Base-by-base conservation (phyloP, 208 protist species). In the Porcisia deanei region DNA sequence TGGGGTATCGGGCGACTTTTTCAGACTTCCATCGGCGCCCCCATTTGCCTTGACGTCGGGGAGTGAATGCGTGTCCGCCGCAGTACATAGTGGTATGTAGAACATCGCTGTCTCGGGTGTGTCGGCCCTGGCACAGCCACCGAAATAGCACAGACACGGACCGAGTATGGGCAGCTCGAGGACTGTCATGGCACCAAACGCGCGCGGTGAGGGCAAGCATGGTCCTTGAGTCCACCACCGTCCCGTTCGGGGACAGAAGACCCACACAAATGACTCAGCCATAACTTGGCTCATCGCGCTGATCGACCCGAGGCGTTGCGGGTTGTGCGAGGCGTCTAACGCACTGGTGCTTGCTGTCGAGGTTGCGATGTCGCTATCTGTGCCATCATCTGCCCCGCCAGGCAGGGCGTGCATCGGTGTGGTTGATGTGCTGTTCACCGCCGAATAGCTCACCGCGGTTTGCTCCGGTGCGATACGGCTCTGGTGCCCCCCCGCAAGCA, bases 31-130 rank as follows among this genome's bases (percentile, higher is more conserved):
- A 37, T 7, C 22, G 63, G 22, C 22, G 41, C 37, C 22, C 37
- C 22, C 63, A 1, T 34, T 47, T 14, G 18, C 22, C 8, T 67
- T 20, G 47, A 22, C 63, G 10, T 47, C 63, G 20, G 37, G 49
- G 47, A 53, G 30, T 25, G 61, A 25, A 18, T 68, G 57, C 8
- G 55, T 74, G 59, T 53, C 16, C 16, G 45, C 49, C 3, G 73
- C 66, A 16, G 74, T 43, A 67, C 41, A 57, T 25, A 89, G 75
- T 10, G 85, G 85, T 8, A 89, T 79, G 77, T 87, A 89, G 10
- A 86, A 76, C 85, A 89, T 89, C 18, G 82, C 68, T 57, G 80
- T 89, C 77, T 89, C 82, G 22, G 85, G 85, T 20, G 73, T 47
- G 45, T 84, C 82, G 0, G 77, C 85, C 58, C 67, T 80, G 22